Evolutionary conservation across 768 basidiomycete species (phyloP).

Genomic region (Suillus bovinus): DNA sequence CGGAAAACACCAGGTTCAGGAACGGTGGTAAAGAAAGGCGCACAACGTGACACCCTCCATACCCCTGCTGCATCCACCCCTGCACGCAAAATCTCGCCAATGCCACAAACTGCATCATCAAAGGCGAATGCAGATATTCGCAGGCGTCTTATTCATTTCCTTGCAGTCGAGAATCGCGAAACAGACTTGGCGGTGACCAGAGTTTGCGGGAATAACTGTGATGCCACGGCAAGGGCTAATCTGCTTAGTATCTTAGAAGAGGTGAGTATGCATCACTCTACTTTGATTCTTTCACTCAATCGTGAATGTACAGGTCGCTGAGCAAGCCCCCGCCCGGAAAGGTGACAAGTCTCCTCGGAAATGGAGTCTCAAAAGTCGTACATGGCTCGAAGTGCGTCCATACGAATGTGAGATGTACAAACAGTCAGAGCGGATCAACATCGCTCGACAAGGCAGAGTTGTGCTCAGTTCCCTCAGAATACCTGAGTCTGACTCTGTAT

Average conservation of each 20-base stretch:
- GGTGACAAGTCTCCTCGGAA: constrained; percentile 38
- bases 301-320: constrained; percentile 46
- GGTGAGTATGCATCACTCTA: constrained; percentile 33
- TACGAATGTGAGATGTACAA: constrained; percentile 57
- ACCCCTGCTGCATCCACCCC: constrained; percentile 30
- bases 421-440: constrained; percentile 45
- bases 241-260: constrained; percentile 50
- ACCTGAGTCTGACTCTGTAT: constrained; percentile 60
- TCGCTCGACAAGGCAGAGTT: constrained; percentile 53
- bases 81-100: constrained; percentile 32
- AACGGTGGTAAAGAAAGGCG: constrained; percentile 24
- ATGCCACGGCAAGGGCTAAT: constrained; percentile 38
- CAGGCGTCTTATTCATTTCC: constrained; percentile 48
- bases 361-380: constrained; percentile 55
- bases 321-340: constrained; percentile 38
- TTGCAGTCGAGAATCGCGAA: constrained; percentile 51
- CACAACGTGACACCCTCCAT: constrained; percentile 24
- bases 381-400: constrained; percentile 73
- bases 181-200: constrained; percentile 38
- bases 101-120: constrained; percentile 22
- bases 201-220: constrained; percentile 45
- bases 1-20: constrained; percentile 38
- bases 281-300: neutral
- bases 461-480: constrained; percentile 52
- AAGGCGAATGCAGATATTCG: constrained; percentile 26